A percentile compares a stretch with the other conserved stretches of the same genome.
Conservation (phyloP, 164 flowering plant species). For the Pachysandra terminalis region DNA sequence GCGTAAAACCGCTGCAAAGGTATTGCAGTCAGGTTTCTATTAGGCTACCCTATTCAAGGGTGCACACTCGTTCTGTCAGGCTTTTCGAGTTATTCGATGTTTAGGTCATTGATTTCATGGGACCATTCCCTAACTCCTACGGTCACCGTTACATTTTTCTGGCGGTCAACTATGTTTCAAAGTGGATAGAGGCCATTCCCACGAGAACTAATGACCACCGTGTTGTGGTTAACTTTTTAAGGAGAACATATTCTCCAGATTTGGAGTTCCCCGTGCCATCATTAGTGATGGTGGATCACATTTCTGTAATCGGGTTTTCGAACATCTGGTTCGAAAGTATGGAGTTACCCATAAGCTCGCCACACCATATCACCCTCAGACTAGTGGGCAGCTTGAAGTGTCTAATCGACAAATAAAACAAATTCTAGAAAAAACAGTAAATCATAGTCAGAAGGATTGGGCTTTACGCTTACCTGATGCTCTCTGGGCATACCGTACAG, state of each 20-base stretch:
- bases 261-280: background rate
- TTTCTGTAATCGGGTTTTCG: background rate
- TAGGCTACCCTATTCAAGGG: background rate
- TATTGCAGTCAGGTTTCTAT: slow-evolving; percentile 1
- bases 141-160: background rate
- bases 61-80: background rate
- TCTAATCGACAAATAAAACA: no score
- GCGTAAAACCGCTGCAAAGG: slow-evolving; percentile 1
- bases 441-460: background rate
- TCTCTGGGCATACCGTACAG: no score
- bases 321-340: background rate
- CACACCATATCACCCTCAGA: no score
- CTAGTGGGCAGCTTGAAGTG: background rate
- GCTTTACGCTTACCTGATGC: background rate
- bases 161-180: no score
- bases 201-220: background rate
- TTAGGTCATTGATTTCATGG: background rate
- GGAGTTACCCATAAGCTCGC: background rate
- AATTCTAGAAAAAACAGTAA: background rate
- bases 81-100: background rate
- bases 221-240: background rate
- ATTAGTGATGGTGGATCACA: slow-evolving; percentile 4
- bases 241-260: background rate
- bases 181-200: no score
- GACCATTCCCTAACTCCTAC: no score